A percentile compares a stretch with the other conserved stretches of the same genome.
Conservation (phyloP, 2,329 filamentous ascomycete species). For the Trichoderma sp. region DNA sequence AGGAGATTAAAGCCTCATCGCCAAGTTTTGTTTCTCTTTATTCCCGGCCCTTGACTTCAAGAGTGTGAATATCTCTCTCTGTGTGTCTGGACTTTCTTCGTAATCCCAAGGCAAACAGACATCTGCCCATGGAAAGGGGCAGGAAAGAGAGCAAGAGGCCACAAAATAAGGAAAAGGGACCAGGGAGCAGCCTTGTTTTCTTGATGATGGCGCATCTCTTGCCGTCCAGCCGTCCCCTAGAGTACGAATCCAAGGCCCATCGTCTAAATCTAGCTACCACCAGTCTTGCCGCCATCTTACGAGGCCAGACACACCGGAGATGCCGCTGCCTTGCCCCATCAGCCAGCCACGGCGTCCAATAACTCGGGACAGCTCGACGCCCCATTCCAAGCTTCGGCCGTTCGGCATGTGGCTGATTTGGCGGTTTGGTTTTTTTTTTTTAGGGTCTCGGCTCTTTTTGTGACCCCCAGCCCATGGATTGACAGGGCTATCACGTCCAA, state of each 20-base stretch:
- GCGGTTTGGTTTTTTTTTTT: neutral
- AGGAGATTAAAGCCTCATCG: neutral
- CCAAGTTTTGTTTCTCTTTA: neutral
- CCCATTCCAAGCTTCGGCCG: constrained; percentile 12
- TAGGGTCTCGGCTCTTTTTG: neutral
- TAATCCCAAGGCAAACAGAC: neutral
- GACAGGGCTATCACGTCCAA: neutral
- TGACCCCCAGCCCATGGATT: neutral
- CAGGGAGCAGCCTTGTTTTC: neutral
- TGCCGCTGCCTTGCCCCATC: constrained; percentile 3
- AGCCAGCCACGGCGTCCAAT: constrained; percentile 16
- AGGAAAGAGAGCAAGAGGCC: neutral
- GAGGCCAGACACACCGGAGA: constrained; percentile 1
- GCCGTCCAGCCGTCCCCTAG: neutral
- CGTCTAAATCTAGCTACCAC: neutral
- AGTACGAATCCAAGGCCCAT: neutral
- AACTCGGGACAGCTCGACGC: neutral
- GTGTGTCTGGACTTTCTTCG: neutral
- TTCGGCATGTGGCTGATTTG: constrained; percentile 3
- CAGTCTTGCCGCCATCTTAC: neutral
- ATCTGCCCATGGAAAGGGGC: neutral
- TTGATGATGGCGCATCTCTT: neutral
- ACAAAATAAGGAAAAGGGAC: neutral
- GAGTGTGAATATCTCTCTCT: neutral
- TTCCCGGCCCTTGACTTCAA: neutral